These are phyloP conservation scores for Colletotrichum shisoi DNA, from an alignment of 2,329 filamentous ascomycete species.

Conservation along the genomic window DNA sequence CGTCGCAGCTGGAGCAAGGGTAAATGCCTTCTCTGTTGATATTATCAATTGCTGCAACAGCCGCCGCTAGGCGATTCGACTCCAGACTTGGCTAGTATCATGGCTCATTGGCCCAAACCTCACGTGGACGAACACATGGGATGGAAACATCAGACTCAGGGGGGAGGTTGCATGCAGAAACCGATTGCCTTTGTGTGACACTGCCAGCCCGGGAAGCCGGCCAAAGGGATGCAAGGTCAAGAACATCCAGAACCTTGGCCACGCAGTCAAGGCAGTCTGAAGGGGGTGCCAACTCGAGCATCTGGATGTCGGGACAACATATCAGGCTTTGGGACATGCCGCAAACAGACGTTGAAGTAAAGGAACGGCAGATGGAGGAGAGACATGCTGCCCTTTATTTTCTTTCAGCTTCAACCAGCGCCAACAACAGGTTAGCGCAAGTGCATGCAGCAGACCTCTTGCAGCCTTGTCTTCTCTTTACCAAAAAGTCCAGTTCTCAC, in stretches of 20 bases:
- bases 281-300: background rate
- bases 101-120: constrained; percentile 13
- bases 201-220: background rate
- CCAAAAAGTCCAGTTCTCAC: background rate
- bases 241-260: constrained; percentile 22
- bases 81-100: background rate
- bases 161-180: constrained; percentile 25
- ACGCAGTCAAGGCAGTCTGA: constrained; percentile 5
- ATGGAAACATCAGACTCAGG: constrained; percentile 9
- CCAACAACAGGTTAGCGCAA: constrained; percentile 17
- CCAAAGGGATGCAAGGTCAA: constrained; percentile 18
- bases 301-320: constrained; percentile 9
- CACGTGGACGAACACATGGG: constrained; percentile 27
- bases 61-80: background rate
- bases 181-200: constrained; percentile 25
- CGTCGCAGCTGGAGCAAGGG: constrained; percentile 2
- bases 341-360: constrained; percentile 25
- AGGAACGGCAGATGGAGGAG: constrained; percentile 20
- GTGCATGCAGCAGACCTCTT: constrained; percentile 20
- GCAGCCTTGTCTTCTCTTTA: constrained; percentile 20
- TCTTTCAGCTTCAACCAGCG: constrained; percentile 29
- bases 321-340: background rate
- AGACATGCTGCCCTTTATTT: constrained; percentile 23
- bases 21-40: background rate
- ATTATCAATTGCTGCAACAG: background rate